These are phyloP conservation scores for Penicillium sp. DNA, from an alignment of 2,329 filamentous ascomycete species.

Conservation along the genomic window DNA sequence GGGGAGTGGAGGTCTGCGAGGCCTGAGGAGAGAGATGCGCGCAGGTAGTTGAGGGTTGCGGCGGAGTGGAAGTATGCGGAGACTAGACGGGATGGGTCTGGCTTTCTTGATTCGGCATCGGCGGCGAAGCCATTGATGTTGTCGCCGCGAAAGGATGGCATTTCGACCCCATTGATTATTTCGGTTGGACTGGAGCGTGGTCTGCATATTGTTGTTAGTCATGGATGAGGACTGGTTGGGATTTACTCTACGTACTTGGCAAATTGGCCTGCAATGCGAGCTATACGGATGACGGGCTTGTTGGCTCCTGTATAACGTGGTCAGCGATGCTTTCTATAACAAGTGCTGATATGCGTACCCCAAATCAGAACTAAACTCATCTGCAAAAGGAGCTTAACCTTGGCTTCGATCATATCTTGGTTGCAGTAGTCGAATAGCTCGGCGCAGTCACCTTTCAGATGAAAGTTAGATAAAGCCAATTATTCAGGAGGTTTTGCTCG, in stretches of 20 bases:
- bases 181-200: conserved; percentile 86
- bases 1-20: conserved; percentile 92
- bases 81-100: conserved; percentile 80
- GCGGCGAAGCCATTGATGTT: conserved; percentile 81
- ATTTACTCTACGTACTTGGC: conserved; percentile 57
- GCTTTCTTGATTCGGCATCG: conserved; percentile 63
- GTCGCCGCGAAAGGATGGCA: conserved; percentile 89
- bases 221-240: neutral
- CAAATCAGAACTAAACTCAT: conserved; percentile 96
- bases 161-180: conserved; percentile 69
- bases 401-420: conserved; percentile 82
- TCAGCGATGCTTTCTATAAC: neutral
- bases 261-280: conserved; percentile 94
- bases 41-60: conserved; percentile 88
- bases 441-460: conserved; percentile 65
- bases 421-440: conserved; percentile 97
- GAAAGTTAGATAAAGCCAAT: neutral
- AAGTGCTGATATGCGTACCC: conserved; percentile 46
- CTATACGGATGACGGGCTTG: conserved; percentile 85
- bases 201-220: conserved; percentile 23
- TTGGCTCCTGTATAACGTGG: conserved; percentile 46
- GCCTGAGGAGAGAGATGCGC: conserved; percentile 75
- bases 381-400: conserved; percentile 93
- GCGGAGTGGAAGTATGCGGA: conserved; percentile 94
- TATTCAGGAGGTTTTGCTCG: neutral